phyloP scores from a whole-genome alignment of 2,329 filamentous ascomycete species.

The Arthrobotrys sinensis region DNA sequence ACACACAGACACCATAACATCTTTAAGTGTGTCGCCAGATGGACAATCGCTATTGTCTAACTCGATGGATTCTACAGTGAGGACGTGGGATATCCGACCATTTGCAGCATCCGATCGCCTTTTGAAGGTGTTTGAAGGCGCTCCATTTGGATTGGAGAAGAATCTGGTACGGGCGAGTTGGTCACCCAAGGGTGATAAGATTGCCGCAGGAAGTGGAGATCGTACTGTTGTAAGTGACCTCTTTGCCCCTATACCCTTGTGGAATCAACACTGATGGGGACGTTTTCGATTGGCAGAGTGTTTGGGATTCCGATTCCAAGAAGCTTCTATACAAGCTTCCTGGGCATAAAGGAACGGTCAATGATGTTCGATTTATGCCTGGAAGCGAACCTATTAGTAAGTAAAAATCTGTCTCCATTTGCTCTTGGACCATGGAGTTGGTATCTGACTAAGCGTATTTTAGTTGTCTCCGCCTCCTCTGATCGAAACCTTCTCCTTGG shows the following conservation, averaged over 20 bases:
- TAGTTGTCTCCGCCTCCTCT: constrained; percentile 91
- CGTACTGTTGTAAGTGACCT: constrained; percentile 78
- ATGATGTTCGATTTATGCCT: constrained; percentile 92
- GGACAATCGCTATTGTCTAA: constrained; percentile 91
- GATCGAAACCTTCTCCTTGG: constrained; percentile 87
- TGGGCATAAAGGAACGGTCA: constrained; percentile 94
- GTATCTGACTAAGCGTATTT: constrained; percentile 17
- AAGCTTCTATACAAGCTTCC: constrained; percentile 95
- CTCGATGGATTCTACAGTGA: constrained; percentile 91
- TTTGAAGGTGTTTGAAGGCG: constrained; percentile 78
- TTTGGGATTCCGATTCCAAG: constrained; percentile 90
- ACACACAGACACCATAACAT: constrained; percentile 92
- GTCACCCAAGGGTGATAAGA: constrained; percentile 86
- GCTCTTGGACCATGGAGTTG: background rate
- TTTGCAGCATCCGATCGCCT: constrained; percentile 87
- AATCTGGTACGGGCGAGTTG: constrained; percentile 92
- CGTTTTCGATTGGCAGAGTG: constrained; percentile 64
- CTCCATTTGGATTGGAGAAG: constrained; percentile 87
- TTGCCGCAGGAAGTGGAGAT: constrained; percentile 90
- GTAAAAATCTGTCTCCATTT: constrained; percentile 67
- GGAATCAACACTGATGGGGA: constrained; percentile 1
- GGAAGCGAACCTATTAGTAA: constrained; percentile 87
- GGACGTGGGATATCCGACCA: constrained; percentile 95
- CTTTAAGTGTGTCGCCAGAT: constrained; percentile 91
- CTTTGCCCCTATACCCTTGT: background rate